These are phyloP conservation scores for Debaryomyces udenii DNA, from an alignment of 1,139 yeast species.

Conservation along the genomic window DNA sequence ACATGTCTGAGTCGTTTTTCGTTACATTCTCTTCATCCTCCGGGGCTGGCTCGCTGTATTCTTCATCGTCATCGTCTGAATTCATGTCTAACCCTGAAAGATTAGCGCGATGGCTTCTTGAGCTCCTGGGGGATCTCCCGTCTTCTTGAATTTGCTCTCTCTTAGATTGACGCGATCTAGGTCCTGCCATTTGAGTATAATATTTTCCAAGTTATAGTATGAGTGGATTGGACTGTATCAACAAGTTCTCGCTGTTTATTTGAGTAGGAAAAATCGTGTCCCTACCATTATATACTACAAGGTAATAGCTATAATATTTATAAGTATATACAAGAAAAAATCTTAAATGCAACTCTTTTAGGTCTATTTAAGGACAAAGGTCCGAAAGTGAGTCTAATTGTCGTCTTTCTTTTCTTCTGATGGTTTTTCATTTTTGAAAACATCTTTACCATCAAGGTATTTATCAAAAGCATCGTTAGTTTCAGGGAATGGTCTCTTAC, in stretches of 20 bases:
- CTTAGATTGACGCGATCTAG: conserved; percentile 14
- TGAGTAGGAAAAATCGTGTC: conserved; percentile 2
- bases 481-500: conserved; percentile 89
- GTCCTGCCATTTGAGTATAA: conserved; percentile 8
- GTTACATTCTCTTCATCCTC: conserved; percentile 19
- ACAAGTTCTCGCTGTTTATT: too few species aligned
- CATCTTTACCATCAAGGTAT: conserved; percentile 55
- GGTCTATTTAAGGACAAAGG: too few species aligned
- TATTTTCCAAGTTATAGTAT: too few species aligned
- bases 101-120: conserved; percentile 24
- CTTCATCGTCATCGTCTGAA: conserved; percentile 29
- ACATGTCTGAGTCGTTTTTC: conserved; percentile 19
- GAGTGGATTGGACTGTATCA: too few species aligned
- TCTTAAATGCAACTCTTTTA: neutral
- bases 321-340: conserved; percentile 7
- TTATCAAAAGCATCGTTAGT: conserved; percentile 92
- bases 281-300: neutral
- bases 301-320: conserved; percentile 1
- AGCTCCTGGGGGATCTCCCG: conserved; percentile 21
- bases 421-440: conserved; percentile 33
- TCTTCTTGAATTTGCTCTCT: conserved; percentile 15
- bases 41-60: conserved; percentile 25
- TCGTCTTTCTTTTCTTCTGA: conserved; percentile 29
- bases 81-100: conserved; percentile 34
- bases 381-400: conserved; percentile 9